Evolutionary conservation across 345 rosid genomes (phyloP).

Genomic region (Populus nigra): DNA sequence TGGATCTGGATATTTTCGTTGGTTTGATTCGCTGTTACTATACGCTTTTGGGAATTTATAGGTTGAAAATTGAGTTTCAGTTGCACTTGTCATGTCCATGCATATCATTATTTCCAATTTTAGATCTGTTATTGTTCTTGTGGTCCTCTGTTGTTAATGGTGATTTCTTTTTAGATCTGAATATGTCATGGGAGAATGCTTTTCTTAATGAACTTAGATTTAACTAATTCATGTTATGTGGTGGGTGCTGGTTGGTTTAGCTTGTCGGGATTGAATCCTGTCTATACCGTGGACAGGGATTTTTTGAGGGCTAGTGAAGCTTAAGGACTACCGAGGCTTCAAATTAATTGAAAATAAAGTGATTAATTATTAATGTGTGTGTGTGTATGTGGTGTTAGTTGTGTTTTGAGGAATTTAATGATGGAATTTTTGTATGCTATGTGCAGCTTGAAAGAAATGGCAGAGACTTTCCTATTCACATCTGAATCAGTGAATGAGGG

Average conservation of each 20-base stretch:
- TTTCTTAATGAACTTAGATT: not conserved
- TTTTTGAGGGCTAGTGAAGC: not conserved
- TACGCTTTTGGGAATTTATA: not conserved
- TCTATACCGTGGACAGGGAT: not conserved
- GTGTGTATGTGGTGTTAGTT: not conserved
- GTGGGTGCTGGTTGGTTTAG: not conserved
- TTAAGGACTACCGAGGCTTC: not conserved
- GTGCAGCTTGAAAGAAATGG: slow-evolving; percentile 1
- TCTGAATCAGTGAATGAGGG: slow-evolving; percentile 18
- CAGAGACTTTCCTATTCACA: slow-evolving; percentile 18
- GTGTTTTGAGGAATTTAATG: not conserved
- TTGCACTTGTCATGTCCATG: not conserved
- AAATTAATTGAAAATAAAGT: not conserved
- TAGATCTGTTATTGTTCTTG: not conserved
- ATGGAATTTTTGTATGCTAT: not conserved
- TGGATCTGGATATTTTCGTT: not conserved
- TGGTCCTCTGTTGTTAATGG: not conserved
- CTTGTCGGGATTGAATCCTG: not conserved
- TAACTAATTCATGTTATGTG: not conserved
- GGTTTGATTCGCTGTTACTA: not conserved
- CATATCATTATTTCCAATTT: not conserved
- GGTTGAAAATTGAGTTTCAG: not conserved
- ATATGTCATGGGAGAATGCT: not conserved
- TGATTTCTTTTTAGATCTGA: not conserved
- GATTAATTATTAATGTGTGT: not conserved